Conservation (phyloP, 2,329 filamentous ascomycete species). For the Pseudohalonectria lignicola region DNA sequence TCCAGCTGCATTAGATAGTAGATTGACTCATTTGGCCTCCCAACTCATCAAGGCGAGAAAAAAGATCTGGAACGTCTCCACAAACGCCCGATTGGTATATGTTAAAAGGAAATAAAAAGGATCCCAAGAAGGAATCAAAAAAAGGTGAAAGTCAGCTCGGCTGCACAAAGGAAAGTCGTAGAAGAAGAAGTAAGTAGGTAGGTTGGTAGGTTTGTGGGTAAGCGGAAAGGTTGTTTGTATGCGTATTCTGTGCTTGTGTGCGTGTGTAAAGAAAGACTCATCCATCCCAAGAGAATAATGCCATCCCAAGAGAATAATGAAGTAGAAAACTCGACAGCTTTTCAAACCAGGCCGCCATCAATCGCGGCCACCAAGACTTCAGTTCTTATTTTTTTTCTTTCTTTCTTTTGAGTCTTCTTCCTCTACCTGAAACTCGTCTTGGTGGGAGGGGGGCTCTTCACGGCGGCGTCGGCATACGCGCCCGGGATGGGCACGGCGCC, state of each 20-base stretch:
- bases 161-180: constrained; percentile 10
- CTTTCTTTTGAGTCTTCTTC: background rate
- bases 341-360: no score
- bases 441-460: constrained; percentile 38
- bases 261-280: no score
- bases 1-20: no score
- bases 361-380: constrained; percentile 6
- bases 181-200: constrained; percentile 3
- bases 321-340: no score
- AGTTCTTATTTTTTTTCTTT: constrained; percentile 1
- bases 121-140: background rate
- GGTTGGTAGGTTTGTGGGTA: no score
- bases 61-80: no score
- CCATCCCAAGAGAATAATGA: no score
- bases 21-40: no score
- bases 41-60: no score
- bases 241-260: no score
- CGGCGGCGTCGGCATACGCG: constrained; percentile 54
- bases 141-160: constrained; percentile 8
- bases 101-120: constrained; percentile 2
- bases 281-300: background rate
- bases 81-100: constrained; percentile 7
- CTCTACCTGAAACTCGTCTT: constrained; percentile 28
- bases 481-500: constrained; percentile 81
- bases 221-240: no score